Percentiles rank a stretch among this genome's conserved stretches.
Conservation (phyloP, 2,329 filamentous ascomycete species). For the Nigrospora oryzae region DNA sequence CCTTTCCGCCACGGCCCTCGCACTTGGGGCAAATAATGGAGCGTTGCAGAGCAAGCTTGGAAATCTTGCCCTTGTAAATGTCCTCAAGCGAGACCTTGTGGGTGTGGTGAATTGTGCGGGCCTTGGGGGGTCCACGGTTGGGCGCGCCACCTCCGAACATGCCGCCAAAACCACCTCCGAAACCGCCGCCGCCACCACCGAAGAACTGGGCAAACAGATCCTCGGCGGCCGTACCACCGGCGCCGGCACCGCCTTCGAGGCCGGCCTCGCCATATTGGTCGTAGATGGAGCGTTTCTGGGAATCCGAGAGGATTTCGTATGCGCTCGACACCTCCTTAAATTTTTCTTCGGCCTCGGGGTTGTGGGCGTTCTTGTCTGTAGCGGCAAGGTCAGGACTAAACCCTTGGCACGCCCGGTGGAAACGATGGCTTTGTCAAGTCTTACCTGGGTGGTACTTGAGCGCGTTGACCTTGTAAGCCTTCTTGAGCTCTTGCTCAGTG, state of each 20-base stretch:
- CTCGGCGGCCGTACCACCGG: constrained; percentile 86
- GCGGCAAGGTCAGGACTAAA: background rate
- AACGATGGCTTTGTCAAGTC: constrained; percentile 14
- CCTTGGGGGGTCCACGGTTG: constrained; percentile 74
- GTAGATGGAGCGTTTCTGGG: constrained; percentile 85
- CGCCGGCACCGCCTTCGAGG: constrained; percentile 76
- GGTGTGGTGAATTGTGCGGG: constrained; percentile 93
- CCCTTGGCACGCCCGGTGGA: background rate
- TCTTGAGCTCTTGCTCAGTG: constrained; percentile 81
- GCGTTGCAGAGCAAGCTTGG: constrained; percentile 93
- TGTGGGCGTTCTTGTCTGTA: constrained; percentile 90
- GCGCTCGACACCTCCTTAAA: constrained; percentile 97
- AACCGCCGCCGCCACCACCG: constrained; percentile 63
- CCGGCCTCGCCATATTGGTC: constrained; percentile 98
- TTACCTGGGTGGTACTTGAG: constrained; percentile 78
- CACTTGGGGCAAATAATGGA: constrained; percentile 96
- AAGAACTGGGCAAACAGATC: constrained; percentile 98
- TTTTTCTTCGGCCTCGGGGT: constrained; percentile 88
- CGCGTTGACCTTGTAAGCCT: constrained; percentile 77
- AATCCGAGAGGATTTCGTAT: constrained; percentile 89
- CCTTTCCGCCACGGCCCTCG: constrained; percentile 90
- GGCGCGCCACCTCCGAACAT: constrained; percentile 70
- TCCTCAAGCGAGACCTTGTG: constrained; percentile 98
- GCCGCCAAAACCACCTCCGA: constrained; percentile 64
- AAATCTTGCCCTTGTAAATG: constrained; percentile 95